A percentile compares a stretch with the other conserved stretches of the same genome.
Evolutionary conservation across 768 basidiomycete species (phyloP).

Genomic region (Leucocoprinus leucothites): DNA sequence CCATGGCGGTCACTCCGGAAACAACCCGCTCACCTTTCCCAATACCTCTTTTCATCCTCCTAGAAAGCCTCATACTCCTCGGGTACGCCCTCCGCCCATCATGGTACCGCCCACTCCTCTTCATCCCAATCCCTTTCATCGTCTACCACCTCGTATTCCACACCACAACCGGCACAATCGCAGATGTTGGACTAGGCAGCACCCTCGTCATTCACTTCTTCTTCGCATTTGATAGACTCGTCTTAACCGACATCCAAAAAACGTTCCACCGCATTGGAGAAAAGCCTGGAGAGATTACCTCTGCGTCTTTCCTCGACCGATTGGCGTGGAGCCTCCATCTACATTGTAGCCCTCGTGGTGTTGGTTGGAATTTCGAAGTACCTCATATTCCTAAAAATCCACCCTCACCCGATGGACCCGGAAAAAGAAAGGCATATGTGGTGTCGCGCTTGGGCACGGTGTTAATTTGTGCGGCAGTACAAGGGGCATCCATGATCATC

Average conservation of each 20-base stretch:
- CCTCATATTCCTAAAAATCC: constrained; percentile 18
- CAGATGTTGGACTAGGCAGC: constrained; percentile 22
- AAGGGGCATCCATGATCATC: not conserved
- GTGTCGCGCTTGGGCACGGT: not conserved
- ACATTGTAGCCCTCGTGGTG: constrained; percentile 29
- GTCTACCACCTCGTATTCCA: constrained; percentile 23
- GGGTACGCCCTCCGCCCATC: constrained; percentile 2
- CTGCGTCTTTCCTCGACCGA: constrained; percentile 17
- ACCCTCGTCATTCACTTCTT: constrained; percentile 22
- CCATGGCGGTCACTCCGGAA: no score
- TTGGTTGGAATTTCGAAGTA: constrained; percentile 32
- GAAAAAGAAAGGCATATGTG: constrained; percentile 2
- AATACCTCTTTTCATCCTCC: not conserved
- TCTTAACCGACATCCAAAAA: constrained; percentile 24
- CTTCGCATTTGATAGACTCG: constrained; percentile 23
- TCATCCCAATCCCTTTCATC: constrained; percentile 16
- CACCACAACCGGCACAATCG: constrained; percentile 24
- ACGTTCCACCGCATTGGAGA: constrained; percentile 10
- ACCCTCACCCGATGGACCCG: constrained; percentile 15
- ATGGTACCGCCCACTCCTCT: constrained; percentile 5
- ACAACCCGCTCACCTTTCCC: not conserved
- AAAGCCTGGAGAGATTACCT: constrained; percentile 14
- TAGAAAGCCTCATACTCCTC: not conserved
- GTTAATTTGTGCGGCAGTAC: not conserved
- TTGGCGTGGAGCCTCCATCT: constrained; percentile 29